Percentiles rank a stretch among this genome's conserved stretches.
These are phyloP conservation scores for Penicillium daleae DNA, from an alignment of 495 filamentous ascomycete genomes.

Conservation along the genomic window DNA sequence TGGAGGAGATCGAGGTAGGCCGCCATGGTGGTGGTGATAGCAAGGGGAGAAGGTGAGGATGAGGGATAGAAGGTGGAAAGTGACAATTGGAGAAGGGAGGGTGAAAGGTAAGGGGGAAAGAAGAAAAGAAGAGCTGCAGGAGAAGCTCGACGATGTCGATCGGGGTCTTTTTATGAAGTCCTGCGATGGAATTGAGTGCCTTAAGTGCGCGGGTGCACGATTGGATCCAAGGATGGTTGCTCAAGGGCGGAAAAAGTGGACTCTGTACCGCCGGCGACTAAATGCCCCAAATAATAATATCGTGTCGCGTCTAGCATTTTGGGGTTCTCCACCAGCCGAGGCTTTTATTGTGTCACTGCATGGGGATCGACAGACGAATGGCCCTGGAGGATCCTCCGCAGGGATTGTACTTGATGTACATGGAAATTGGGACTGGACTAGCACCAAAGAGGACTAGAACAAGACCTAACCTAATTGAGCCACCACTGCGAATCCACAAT, in stretches of 20 bases:
- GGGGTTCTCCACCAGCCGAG: constrained; percentile 2
- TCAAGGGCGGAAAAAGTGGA: background rate
- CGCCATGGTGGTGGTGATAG: constrained; percentile 25
- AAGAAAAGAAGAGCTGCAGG: background rate
- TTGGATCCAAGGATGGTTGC: background rate
- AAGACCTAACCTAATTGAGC: background rate
- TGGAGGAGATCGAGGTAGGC: constrained; percentile 29
- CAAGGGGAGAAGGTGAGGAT: background rate
- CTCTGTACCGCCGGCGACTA: constrained; percentile 3
- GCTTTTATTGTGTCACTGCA: background rate
- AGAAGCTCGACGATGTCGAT: background rate
- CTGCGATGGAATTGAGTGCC: background rate
- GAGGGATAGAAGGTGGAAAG: background rate
- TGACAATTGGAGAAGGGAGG: background rate
- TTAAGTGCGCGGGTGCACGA: constrained; percentile 1
- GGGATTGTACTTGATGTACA: no score
- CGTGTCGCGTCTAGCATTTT: background rate
- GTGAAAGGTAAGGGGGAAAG: background rate
- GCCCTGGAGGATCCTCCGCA: background rate
- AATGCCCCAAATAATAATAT: no score
- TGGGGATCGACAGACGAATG: constrained; percentile 2
- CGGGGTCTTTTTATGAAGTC: constrained; percentile 4
- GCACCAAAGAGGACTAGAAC: background rate
- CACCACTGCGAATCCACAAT: background rate
- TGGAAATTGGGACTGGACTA: background rate